A percentile compares a stretch with the other conserved stretches of the same genome.
These are phyloP conservation scores for Clonostachys sp. DNA, from an alignment of 2,329 filamentous ascomycete genomes.

Conservation along the genomic window DNA sequence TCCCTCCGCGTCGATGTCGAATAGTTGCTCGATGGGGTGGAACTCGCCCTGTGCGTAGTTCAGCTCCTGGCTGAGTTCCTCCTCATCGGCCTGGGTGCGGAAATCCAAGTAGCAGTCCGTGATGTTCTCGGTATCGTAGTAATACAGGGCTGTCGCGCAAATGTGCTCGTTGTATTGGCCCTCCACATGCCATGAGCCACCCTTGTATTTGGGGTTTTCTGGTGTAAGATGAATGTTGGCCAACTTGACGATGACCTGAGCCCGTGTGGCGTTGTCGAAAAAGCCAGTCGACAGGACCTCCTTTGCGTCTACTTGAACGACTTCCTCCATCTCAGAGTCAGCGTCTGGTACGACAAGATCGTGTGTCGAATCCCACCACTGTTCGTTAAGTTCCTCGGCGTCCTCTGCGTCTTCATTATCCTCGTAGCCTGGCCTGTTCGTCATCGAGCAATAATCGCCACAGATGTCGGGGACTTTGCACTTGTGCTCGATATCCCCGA, in stretches of 20 bases:
- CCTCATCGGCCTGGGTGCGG: conserved; percentile 28
- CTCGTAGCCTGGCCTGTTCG: conserved; percentile 13
- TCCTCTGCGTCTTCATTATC: conserved; percentile 13
- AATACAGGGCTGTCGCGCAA: conserved; percentile 57
- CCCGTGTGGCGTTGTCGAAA: conserved; percentile 17
- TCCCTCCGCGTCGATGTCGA: conserved; percentile 17
- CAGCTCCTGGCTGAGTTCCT: conserved; percentile 5
- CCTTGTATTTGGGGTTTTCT: conserved; percentile 46
- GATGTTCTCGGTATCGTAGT: conserved; percentile 58
- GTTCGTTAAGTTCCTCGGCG: conserved; percentile 12
- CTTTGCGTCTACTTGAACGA: conserved; percentile 6
- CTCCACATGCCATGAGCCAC: conserved; percentile 52
- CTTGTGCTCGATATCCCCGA: no score
- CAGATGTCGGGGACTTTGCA: no score
- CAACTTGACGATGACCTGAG: conserved; percentile 63
- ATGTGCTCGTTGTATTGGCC: conserved; percentile 61
- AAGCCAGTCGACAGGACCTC: conserved; percentile 19
- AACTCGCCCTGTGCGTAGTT: conserved; percentile 23
- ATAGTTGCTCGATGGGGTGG: conserved; percentile 22
- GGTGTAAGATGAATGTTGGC: conserved; percentile 57
- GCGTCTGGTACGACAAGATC: conserved; percentile 8
- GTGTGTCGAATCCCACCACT: conserved; percentile 21
- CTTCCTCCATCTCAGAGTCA: neutral
- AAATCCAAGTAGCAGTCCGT: conserved; percentile 46
- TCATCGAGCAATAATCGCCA: conserved; percentile 6